phyloP scores from a whole-genome alignment of 2,329 filamentous ascomycete species.

The Ophioceras dolichostomum region DNA sequence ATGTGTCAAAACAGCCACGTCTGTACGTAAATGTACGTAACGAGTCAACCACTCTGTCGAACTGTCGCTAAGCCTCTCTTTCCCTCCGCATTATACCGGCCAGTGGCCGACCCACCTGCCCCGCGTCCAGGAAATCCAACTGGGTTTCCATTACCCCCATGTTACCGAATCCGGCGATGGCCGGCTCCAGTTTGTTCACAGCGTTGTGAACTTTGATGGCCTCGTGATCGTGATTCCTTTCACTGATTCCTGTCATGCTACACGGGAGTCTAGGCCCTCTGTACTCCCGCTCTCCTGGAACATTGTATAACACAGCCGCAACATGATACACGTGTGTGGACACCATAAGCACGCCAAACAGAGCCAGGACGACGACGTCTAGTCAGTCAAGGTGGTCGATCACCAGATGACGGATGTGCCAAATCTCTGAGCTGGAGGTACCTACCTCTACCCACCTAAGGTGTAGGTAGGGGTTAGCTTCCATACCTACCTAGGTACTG shows the following conservation, averaged over 20 bases:
- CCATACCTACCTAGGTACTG: no score
- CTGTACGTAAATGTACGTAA: conserved; percentile 6
- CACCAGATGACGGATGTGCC: no score
- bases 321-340: not conserved
- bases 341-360: no score
- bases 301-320: not conserved
- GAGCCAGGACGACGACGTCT: no score
- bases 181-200: no score
- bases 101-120: conserved; percentile 10
- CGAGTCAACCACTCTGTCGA: not conserved
- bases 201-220: not conserved
- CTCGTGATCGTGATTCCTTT: no score
- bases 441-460: no score
- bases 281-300: not conserved
- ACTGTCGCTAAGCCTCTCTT: not conserved
- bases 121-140: conserved; percentile 6
- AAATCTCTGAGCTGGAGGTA: no score
- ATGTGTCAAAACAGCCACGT: conserved; percentile 5
- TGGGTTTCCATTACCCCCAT: conserved; percentile 18
- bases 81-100: conserved; percentile 1
- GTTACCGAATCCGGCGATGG: conserved; percentile 6
- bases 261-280: no score
- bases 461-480: no score
- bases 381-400: no score
- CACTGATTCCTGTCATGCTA: no score